Evolutionary conservation across 352 stramenopile species (phyloP).

Genomic region (Pythium monospermum): DNA sequence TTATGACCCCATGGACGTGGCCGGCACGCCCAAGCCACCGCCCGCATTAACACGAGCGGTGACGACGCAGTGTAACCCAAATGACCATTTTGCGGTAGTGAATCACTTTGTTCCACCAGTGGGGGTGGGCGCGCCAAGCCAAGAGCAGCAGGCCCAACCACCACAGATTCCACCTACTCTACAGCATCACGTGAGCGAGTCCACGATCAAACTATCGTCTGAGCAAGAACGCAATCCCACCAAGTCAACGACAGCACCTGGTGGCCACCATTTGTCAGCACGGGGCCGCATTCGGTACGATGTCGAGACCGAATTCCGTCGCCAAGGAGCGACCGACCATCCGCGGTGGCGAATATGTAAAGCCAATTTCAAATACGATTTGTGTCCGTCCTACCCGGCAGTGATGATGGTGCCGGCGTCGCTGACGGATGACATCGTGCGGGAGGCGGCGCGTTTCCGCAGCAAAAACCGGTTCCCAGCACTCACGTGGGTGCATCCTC

Average conservation of each 20-base stretch:
- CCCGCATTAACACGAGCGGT: slow-evolving; percentile 22
- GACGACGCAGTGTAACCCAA: slow-evolving; percentile 27
- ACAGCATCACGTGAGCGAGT: slow-evolving; percentile 44
- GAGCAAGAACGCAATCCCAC: slow-evolving; percentile 1
- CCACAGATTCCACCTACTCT: slow-evolving; percentile 16
- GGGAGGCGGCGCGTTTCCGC: slow-evolving; percentile 88
- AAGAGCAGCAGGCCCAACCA: neutral
- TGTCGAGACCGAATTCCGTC: slow-evolving; percentile 45
- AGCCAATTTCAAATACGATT: slow-evolving; percentile 89
- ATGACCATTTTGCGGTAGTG: slow-evolving; percentile 10
- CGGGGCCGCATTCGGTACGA: slow-evolving; percentile 76
- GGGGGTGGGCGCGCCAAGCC: no score
- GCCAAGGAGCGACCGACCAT: slow-evolving; percentile 59
- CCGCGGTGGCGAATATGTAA: slow-evolving; percentile 64
- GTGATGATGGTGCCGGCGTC: slow-evolving; percentile 92
- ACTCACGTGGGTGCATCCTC: slow-evolving; percentile 89
- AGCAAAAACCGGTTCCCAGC: slow-evolving; percentile 89
- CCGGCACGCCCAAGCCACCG: slow-evolving; percentile 6
- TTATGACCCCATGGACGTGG: slow-evolving; percentile 39
- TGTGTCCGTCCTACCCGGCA: slow-evolving; percentile 94
- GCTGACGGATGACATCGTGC: slow-evolving; percentile 91
- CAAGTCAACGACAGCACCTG: slow-evolving; percentile 7
- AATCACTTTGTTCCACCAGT: slow-evolving; percentile 12
- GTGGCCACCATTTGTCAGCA: slow-evolving; percentile 14
- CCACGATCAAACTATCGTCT: slow-evolving; percentile 14